Base-by-base conservation (phyloP, 768 basidiomycete species). In the Mycena sanguinolenta region DNA sequence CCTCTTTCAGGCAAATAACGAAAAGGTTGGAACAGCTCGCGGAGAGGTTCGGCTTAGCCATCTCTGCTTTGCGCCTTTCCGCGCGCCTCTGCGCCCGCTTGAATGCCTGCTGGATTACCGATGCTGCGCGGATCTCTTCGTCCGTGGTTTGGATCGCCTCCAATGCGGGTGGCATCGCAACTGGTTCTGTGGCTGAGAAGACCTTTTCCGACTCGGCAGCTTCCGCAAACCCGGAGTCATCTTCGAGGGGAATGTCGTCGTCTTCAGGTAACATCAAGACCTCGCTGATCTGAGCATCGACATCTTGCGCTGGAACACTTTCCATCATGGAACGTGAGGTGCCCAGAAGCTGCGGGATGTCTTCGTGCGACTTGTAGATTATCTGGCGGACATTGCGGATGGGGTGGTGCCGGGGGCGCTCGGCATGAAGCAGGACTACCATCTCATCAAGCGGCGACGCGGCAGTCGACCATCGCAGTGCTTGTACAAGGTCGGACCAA, bases 271-370 rank as follows among this genome's bases (percentile, higher is more conserved):
- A 30, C 69, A 19, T 10, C 10, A 10, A 34, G 6, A 34, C 49
- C 21, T 55, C 55, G 52, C 38, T 23, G 16, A n/a, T 9, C 28
- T 28, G 25, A 27, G 14, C 49, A 44, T 27, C 54, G 19, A 64
- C 58, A 38, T 55, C 52, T 34, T 52, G 54, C 38, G 38, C 34
- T 3, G 59, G 38, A 12, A 21, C 50, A 32, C n/a, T 57, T 17
- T 74, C 62, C 49, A 57, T 52, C 1, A 58, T 12, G 14, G 42
- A 49, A 16, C 62, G 58, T n/a, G 67, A 60, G 23, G 57, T 28
- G 13, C 73, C 70, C 9, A 84, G 60, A 25, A 84, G 60, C 16
- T 54, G 53, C 0, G 78, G 79, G 16, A 85, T 76, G 7, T 83
- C 80, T 3, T 74, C 77, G 4, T 74, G 64, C 3, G 73, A 64